Evolutionary conservation across 495 filamentous ascomycete genomes (phyloP), one percentile per base, ranked within the genome.

Genomic region (Aspergillus leporis): DNA sequence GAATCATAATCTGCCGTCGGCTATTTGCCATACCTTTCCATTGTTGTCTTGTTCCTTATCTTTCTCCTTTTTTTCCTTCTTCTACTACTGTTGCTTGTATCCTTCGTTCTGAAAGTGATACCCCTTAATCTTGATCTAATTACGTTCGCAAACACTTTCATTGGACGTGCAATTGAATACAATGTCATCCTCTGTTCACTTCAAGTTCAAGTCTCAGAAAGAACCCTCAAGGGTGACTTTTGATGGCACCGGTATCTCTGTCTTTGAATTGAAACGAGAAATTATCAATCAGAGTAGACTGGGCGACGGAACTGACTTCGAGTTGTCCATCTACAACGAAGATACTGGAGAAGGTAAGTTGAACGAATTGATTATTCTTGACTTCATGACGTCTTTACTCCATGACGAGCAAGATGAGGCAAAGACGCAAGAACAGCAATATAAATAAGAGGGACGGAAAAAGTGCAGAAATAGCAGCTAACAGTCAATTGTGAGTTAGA

Each of bases 161-260:
- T 71, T 66, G 66, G 64, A 59, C 68, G 56, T 70, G 66, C 77
- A 88, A 66, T 72, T 74, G 71, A 76, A 78, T 78, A 75, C 73
- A 78, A 98, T 98, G 94, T 83, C 93, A 76, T 97, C 95, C 56
- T 97, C 92, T 61, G 93, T 99, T 72, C 97, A 96, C 79, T 98
- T 96, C 89, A 96, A 96, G 79, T 99, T 98, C 89, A 98, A 97
- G 82, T 97, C 93, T 58, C 91, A 94, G 72, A 96, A 93, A 77
- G 95, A 98, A 72, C 90, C 93, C 55, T 89, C 91, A 22, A 83
- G 92, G 70, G 90, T 99, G 59, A 88, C 91, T 66, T 99, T 99
- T 78, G 94, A 99, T 78, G 94, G 94, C 69, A 97, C 94, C 66
- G 91, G 91, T 76, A 97, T 99, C 61, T 96, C 94, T 56, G 94